These are phyloP conservation scores for Ophiocordyceps camponoti-leonardi DNA, from an alignment of 2,329 filamentous ascomycete genomes.

Conservation along the genomic window DNA sequence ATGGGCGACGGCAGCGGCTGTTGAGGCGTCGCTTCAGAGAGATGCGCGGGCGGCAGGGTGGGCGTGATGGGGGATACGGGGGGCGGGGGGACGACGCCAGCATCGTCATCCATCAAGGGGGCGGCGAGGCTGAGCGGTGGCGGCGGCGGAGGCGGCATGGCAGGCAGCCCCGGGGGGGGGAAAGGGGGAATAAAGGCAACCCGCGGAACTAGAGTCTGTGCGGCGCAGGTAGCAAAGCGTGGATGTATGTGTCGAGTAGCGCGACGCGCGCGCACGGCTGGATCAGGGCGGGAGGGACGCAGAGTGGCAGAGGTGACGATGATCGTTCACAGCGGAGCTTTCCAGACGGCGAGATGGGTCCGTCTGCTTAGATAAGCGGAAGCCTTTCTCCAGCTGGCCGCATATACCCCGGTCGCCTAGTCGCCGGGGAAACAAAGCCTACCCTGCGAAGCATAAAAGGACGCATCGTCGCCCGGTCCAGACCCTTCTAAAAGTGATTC, in stretches of 20 bases:
- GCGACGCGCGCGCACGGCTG: neutral
- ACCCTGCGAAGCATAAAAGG: neutral
- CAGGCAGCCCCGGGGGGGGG: neutral
- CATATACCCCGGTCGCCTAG: neutral
- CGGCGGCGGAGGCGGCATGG: neutral
- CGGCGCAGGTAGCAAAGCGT: neutral
- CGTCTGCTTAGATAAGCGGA: neutral
- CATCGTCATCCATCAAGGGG: slow-evolving; percentile 7
- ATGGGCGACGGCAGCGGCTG: slow-evolving; percentile 6
- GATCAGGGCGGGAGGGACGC: neutral
- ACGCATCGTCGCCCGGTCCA: neutral
- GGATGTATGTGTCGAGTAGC: neutral
- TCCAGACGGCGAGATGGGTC: too few species aligned
- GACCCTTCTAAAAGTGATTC: neutral
- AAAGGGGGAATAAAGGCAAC: neutral
- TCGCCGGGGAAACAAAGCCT: neutral
- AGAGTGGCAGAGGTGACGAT: neutral
- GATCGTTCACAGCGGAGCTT: neutral
- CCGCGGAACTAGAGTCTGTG: neutral
- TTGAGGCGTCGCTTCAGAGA: slow-evolving; percentile 7
- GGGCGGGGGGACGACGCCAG: slow-evolving; percentile 26
- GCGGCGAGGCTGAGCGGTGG: neutral
- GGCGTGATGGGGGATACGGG: slow-evolving; percentile 39
- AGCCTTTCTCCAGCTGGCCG: neutral
- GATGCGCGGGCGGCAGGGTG: slow-evolving; percentile 21